Base-by-base conservation (phyloP, 179 eudicot genomes). In the Heliamphora ciliata region DNA sequence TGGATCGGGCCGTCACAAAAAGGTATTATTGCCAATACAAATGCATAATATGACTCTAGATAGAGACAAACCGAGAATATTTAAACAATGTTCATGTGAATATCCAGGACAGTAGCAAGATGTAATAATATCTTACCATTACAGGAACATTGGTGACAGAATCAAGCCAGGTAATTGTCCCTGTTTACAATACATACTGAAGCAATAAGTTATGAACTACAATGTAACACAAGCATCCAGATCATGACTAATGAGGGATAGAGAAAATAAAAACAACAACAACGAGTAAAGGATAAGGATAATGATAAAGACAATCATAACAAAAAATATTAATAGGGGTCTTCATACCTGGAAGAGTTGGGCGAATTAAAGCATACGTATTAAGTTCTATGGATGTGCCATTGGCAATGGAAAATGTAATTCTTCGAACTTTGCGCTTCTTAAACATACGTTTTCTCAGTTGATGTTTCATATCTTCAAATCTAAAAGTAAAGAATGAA, bases 281-380 rank as follows among this genome's bases (percentile, higher is more conserved):
- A 59, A 18, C 51, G 9, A 31, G 40, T 31, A 1, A 31, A 78
- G 72, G 15, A 17, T 59, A 46, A 7, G n/a, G 11, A 60, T 21
- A 17, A 64, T 17, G n/a, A 17, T 17, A 3, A 64, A 4, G 8
- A 48, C 63, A 56, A 56, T 56, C 9, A 56, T 50, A 21, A 48
- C 1, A 47, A 4, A 71, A 4, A 3, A 76, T 10, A 71, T 0
- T 4, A 81, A 65, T n/a, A 73, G 84, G 71, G 66, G 82, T 21
- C 69, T 51, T 80, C 74, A 85, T 77, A 91, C 99, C 99, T 88
- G 93, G 96, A 87, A 85, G 78, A 63, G 97, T 92, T 68, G 99
- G 96, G 82, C 99, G 99, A 82, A 96, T 89, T 66, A 96, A 86
- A 80, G 99, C 99, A 90, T 94, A 96, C 74, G 96, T 90, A 85